Base-by-base conservation (phyloP, 495 filamentous ascomycete genomes). In the Jackrogersella multiformis region DNA sequence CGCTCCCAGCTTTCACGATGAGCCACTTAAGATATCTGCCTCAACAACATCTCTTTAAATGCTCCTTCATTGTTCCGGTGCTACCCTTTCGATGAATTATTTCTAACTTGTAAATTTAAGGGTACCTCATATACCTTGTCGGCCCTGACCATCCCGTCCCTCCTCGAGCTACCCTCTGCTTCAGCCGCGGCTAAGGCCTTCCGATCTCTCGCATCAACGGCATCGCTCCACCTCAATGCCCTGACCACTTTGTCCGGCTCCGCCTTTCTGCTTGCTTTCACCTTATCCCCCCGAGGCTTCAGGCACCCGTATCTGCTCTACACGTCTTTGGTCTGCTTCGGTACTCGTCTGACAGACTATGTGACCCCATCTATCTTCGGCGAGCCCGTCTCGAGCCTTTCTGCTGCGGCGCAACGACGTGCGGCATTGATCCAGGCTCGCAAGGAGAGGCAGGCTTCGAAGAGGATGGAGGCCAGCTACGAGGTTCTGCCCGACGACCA, bases 301-400 rank as follows among this genome's bases (percentile, higher is more conserved):
- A 86, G 88, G 62, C 93, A 97, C 73, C 93, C 93, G 0, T 97
- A 94, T 73, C 86, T 97, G 2, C 71, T 97, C 32, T 97, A 92
- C 88, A 89, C 90, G 26, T 82, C 83, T 12, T 70, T 89, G 10
- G 84, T 91, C 38, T 83, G 83, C 5, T 42, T 86, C 12, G 79
- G 80, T 52, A 84, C 86, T 18, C 85, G 82, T n/a, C 76, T 81
- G 9, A 79, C 89, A 56, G 80, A 85, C 54, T 44, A 85, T 7
- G 78, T 82, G 7, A 80, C 85, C 4, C 79, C 80, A 0, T 88
- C 89, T 66, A 78, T 85, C 64, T 83, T 80, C 39, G 68, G 73
- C 16, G 49, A 53, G 4, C 34, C 71, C 2, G 16, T 68, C 13
- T 68, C 69, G 21, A 52, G 56, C 69, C 26, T 71, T 12, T 48